A percentile compares a stretch with the other conserved stretches of the same genome.
Conservation (phyloP, 2,329 filamentous ascomycete species). For the Aspergillus neoniger region DNA sequence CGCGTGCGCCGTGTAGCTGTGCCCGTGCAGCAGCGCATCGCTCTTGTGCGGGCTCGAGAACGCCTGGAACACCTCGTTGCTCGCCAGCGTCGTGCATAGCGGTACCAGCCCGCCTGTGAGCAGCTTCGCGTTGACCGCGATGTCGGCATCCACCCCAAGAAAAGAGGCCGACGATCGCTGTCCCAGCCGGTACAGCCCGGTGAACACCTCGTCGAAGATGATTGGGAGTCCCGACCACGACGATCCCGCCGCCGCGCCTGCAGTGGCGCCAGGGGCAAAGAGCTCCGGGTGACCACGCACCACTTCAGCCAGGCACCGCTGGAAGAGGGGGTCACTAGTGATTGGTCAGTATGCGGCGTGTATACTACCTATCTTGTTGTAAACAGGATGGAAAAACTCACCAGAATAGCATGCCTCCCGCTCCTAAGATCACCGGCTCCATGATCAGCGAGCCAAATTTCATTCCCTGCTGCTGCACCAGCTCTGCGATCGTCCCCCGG, state of each 20-base stretch:
- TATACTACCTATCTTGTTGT: background rate
- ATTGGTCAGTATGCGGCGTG: background rate
- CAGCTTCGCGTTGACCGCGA: conserved; percentile 80
- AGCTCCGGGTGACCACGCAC: conserved; percentile 62
- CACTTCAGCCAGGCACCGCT: conserved; percentile 67
- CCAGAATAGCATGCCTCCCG: conserved; percentile 81
- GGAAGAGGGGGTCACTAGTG: conserved; percentile 74
- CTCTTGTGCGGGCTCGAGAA: conserved; percentile 74
- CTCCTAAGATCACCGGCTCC: conserved; percentile 78
- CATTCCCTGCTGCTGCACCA: conserved; percentile 58
- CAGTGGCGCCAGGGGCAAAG: conserved; percentile 46
- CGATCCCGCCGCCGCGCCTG: conserved; percentile 7
- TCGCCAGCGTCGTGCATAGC: conserved; percentile 74
- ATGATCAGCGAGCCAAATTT: conserved; percentile 77
- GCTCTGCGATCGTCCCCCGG: conserved; percentile 51
- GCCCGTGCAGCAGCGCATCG: conserved; percentile 78
- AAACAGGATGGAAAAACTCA: conserved; percentile 47
- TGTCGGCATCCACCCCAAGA: conserved; percentile 68
- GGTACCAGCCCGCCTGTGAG: conserved; percentile 79
- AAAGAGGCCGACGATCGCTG: conserved; percentile 70
- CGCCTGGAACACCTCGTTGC: conserved; percentile 69
- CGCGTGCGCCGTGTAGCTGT: conserved; percentile 84
- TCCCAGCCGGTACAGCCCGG: conserved; percentile 79
- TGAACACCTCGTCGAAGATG: conserved; percentile 86
- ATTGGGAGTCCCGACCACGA: conserved; percentile 74